Conservation (phyloP, 1,284 basidiomycete genomes). For the Ganoderma lingzhi region DNA sequence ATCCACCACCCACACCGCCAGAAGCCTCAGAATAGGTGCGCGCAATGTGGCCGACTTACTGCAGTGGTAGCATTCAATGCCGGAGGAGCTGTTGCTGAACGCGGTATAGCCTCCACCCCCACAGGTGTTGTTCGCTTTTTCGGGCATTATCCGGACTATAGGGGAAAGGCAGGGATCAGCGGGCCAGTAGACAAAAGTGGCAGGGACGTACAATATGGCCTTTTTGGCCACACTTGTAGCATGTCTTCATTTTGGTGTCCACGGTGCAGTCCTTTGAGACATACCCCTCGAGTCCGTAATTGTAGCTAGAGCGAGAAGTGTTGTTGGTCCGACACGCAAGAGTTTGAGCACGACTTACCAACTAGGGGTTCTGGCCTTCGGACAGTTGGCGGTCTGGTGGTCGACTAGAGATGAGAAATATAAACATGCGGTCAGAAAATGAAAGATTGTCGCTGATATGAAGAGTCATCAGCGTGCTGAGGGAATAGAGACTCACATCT, state of each 20-base stretch:
- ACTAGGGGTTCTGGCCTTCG: slow-evolving; percentile 80
- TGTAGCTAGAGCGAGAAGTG: slow-evolving; percentile 45
- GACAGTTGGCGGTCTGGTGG: slow-evolving; percentile 82
- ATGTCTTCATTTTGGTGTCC: slow-evolving; percentile 83
- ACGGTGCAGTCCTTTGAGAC: slow-evolving; percentile 78
- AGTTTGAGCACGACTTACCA: slow-evolving; percentile 58
- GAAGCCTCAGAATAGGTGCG: slow-evolving; percentile 78
- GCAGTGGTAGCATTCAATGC: slow-evolving; percentile 85
- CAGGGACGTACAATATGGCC: slow-evolving; percentile 70
- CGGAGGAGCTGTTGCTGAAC: slow-evolving; percentile 44
- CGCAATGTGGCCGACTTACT: slow-evolving; percentile 90
- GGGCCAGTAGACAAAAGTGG: not conserved
- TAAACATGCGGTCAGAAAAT: slow-evolving; percentile 12
- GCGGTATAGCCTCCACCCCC: slow-evolving; percentile 44
- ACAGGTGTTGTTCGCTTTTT: slow-evolving; percentile 44
- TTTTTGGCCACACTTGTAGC: slow-evolving; percentile 86
- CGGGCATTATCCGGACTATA: slow-evolving; percentile 85
- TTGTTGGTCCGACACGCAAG: slow-evolving; percentile 7
- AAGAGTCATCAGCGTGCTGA: too few relatives aligned
- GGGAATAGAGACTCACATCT: slow-evolving; percentile 69
- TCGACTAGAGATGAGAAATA: slow-evolving; percentile 58
- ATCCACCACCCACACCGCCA: slow-evolving; percentile 44
- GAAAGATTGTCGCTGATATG: not conserved
- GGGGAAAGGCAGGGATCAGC: slow-evolving; percentile 23
- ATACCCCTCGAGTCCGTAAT: slow-evolving; percentile 74